phyloP scores from a whole-genome alignment of 1,284 basidiomycete genomes.

The Vanrija sp. region DNA sequence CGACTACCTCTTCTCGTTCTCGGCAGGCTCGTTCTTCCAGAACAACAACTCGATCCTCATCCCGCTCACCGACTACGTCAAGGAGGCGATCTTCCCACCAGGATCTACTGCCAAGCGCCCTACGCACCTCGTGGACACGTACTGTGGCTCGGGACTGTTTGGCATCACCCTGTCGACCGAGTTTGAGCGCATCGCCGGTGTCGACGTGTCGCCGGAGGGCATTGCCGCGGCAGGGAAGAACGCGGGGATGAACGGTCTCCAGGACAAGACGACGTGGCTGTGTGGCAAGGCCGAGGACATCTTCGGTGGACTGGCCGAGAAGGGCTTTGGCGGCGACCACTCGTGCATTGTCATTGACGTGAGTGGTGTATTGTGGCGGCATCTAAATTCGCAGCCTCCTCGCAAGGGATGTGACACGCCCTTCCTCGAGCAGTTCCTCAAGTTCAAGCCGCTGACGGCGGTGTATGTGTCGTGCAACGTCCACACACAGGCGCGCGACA shows the following conservation, averaged over 20 bases:
- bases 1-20: conserved; percentile 77
- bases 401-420: conserved; percentile 81
- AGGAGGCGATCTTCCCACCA: conserved; percentile 62
- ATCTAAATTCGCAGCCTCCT: conserved; percentile 60
- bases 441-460: conserved; percentile 65
- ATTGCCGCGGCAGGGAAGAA: conserved; percentile 78
- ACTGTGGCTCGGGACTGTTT: conserved; percentile 87
- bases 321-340: conserved; percentile 38
- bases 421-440: conserved; percentile 74
- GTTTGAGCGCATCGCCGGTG: conserved; percentile 79
- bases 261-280: conserved; percentile 50
- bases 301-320: conserved; percentile 46
- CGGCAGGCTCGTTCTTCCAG: conserved; percentile 90
- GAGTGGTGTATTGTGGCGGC: conserved; percentile 14
- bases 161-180: conserved; percentile 77
- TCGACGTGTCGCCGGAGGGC: conserved; percentile 72
- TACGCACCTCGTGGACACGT: conserved; percentile 85
- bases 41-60: conserved; percentile 93
- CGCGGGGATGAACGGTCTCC: conserved; percentile 64
- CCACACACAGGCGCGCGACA: conserved; percentile 50
- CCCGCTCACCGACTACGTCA: conserved; percentile 76
- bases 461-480: conserved; percentile 94
- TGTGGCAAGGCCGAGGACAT: conserved; percentile 57
- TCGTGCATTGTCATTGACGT: conserved; percentile 49
- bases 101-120: conserved; percentile 44